Base-by-base conservation (phyloP, 1,284 basidiomycete genomes). In the Macrocystidia cucumis region DNA sequence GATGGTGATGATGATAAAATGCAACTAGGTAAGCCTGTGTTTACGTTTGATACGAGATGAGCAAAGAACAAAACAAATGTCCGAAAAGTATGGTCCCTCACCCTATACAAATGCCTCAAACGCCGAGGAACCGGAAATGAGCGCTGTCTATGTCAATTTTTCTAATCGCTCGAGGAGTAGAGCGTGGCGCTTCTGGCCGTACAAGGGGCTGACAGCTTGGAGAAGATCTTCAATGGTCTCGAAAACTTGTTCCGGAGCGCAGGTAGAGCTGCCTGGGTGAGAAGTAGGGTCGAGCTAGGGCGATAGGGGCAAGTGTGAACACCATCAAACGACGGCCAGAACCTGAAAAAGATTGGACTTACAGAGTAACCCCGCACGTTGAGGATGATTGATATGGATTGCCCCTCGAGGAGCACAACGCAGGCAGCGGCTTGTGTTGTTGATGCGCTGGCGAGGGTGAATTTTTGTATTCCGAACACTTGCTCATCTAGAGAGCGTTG, bases 211-310 rank as follows among this genome's bases (percentile, higher is more conserved):
- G 36, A 63, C 48, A 4, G 64, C 59, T 34, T 63, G 60, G 19
- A 83, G 59, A 14, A 82, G 60, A 21, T 59, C 62, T 33, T 82
- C 80, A 16, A 82, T 47, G 12, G 64, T 69, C 51, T 83, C 79
- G 36, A 71, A 74, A 11, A 48, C 28, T 40, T 11, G 32, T 21
- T 43, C 42, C 40, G 32, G 34, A n/a, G 12, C n/a, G 41, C 33
- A 27, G 32, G 32, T 35, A 32, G 36, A 37, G 39, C 31, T 37
- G 35, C 30, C n/a, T n/a, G 46, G 40, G 38, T 35, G 42, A 23
- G 38, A 43, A 25, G 38, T 44, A 31, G 37, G 39, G 22, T 50
- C 49, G 28, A 55, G 39, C 51, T 57, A 37, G 13, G 34, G 26
- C n/a, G 19, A 12, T 12, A 30, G 29, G 17, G 9, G 29, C 9